phyloP scores from a whole-genome alignment of 2,329 filamentous ascomycete genomes.

The Clarireedia hainanense region DNA sequence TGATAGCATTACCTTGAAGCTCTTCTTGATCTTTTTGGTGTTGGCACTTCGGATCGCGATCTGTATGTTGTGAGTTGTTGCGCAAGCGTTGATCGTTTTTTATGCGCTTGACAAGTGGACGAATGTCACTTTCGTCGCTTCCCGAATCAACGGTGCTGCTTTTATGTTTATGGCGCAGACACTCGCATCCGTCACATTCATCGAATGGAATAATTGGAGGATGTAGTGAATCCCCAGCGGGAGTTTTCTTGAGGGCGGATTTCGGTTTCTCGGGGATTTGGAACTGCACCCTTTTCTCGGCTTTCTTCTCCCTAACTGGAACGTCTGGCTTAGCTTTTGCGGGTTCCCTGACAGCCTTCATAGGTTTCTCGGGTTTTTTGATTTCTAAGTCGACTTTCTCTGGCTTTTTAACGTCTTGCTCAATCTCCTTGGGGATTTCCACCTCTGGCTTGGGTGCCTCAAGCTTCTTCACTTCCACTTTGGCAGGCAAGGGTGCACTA shows the following conservation, averaged over 20 bases:
- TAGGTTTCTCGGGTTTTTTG: not conserved
- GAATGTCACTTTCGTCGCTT: not conserved
- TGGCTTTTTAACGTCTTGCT: no score
- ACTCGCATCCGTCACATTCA: not conserved
- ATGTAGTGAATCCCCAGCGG: not conserved
- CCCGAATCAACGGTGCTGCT: constrained; percentile 2
- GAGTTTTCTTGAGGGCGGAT: constrained; percentile 1
- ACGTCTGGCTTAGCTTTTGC: no score
- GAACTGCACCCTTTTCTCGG: constrained; percentile 2
- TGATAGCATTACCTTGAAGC: not conserved
- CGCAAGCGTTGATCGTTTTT: not conserved
- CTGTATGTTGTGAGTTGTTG: not conserved
- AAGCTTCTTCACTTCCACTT: no score
- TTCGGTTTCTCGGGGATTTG: constrained; percentile 2
- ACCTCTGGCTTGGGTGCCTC: not conserved
- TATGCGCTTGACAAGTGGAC: not conserved
- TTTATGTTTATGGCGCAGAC: not conserved
- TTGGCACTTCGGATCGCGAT: not conserved
- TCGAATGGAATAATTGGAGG: not conserved
- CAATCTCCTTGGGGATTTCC: not conserved
- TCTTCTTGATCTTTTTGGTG: not conserved
- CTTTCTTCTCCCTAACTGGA: not conserved
- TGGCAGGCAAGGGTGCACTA: no score
- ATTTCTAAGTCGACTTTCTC: not conserved
- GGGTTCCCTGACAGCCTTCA: not conserved